Evolutionary conservation across 257 asterid genomes (phyloP).

Genomic region (Primulina eburnea): DNA sequence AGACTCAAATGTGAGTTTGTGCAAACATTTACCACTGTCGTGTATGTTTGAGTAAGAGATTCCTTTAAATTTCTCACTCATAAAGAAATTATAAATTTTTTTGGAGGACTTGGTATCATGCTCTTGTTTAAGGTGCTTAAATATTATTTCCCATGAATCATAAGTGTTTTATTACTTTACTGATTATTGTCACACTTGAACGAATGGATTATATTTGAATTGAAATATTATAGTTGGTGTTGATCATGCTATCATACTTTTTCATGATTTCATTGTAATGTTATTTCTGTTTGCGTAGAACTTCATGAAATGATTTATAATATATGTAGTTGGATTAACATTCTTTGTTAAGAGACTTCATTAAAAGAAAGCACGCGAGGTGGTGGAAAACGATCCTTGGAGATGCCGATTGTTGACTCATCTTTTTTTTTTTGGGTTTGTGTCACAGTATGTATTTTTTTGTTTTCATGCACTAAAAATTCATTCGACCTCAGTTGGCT

Average conservation of each 20-base stretch:
- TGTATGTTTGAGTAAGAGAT: too few species aligned
- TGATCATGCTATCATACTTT: not conserved
- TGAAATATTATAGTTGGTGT: not conserved
- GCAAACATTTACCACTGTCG: not conserved
- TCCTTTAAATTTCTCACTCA: too few species aligned
- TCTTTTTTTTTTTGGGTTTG: too few species aligned
- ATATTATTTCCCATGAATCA: not conserved
- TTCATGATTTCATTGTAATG: slow-evolving; percentile 5
- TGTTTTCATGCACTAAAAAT: too few species aligned
- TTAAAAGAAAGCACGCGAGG: not conserved
- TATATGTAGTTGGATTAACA: not conserved
- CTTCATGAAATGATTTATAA: not conserved
- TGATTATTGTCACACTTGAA: not conserved
- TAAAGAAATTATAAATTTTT: too few species aligned
- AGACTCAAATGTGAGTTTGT: too few species aligned
- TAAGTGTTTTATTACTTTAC: not conserved
- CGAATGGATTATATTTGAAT: not conserved
- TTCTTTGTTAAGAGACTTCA: not conserved
- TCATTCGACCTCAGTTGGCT: too few species aligned
- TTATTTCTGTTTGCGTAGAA: not conserved
- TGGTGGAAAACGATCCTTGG: slow-evolving; percentile 1
- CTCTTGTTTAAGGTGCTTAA: not conserved
- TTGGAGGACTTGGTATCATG: not conserved
- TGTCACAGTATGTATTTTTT: too few species aligned
- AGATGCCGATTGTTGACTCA: not conserved